phyloP scores from a whole-genome alignment of 2,329 filamentous ascomycete species.

The Neospermospora avenae region DNA sequence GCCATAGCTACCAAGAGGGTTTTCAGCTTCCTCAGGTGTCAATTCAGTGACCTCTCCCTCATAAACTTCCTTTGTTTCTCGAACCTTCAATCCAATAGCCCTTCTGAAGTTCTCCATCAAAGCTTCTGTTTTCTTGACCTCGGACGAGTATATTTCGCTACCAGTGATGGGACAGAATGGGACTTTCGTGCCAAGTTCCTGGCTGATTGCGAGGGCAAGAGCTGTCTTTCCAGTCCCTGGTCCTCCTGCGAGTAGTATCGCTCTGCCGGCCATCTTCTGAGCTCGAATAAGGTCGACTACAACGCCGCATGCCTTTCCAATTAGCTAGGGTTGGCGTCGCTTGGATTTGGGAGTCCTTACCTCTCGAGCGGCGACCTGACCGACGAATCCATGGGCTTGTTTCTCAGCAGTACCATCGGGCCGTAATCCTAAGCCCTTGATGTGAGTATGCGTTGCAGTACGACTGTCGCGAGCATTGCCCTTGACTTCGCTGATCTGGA shows the following conservation, averaged over 20 bases:
- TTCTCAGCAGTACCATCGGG: constrained; percentile 81
- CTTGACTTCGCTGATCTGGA: constrained; percentile 92
- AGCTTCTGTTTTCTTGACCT: constrained; percentile 99
- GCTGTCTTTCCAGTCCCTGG: constrained; percentile 97
- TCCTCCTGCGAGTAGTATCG: constrained; percentile 88
- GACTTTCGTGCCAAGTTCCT: constrained; percentile 96
- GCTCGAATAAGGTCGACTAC: constrained; percentile 93
- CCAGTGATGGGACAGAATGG: constrained; percentile 98
- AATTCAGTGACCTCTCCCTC: constrained; percentile 98
- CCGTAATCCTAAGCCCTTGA: constrained; percentile 88
- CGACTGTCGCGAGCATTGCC: constrained; percentile 92
- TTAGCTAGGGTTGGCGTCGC: constrained; percentile 60
- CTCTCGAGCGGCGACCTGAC: constrained; percentile 84
- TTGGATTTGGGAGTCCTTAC: constrained; percentile 46
- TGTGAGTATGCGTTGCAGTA: constrained; percentile 95
- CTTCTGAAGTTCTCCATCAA: constrained; percentile 99
- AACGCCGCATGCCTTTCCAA: constrained; percentile 80
- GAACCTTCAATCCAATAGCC: constrained; percentile 93
- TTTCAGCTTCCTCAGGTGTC: constrained; percentile 96
- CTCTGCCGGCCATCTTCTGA: constrained; percentile 96
- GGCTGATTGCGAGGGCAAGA: constrained; percentile 89
- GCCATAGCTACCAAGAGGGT: constrained; percentile 92
- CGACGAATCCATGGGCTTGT: constrained; percentile 80
- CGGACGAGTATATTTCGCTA: constrained; percentile 95
- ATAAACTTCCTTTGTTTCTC: constrained; percentile 98